Evolutionary conservation across 2,329 filamentous ascomycete genomes (phyloP), one percentile per base, ranked within the genome.

Genomic region (Geosmithia morbida): DNA sequence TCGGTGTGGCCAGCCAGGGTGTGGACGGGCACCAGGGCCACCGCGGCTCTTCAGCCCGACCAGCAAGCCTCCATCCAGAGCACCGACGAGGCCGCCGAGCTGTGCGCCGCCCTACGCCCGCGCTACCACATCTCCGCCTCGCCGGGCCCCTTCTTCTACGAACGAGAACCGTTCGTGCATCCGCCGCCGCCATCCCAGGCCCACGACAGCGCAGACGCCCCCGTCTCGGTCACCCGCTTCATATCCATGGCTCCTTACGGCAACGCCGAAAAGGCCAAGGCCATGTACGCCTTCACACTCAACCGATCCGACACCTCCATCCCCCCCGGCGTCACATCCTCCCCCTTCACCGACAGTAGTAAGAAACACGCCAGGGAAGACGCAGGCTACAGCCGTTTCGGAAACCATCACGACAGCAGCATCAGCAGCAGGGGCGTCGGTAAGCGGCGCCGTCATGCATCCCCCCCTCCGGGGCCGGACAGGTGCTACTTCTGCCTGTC

Each of bases 401-500:
- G 68, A 47, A 65, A 62, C 13, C 64, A 65, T 37, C 64, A 68
- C 30, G 61, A 67, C 40, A 62, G 67, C 42, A 65, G 69, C 13
- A 63, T 66, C 13, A 26, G 8, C 33, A 16, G 11, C 13, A 62
- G 66, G n/a, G n/a, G n/a, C n/a, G n/a, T n/a, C 42, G 74, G 72
- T 55, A 65, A 68, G 14, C 64, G 66, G 10, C 74, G 72, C 55
- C 69, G 70, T 14, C 66, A 66, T 2, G 48, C 64, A 61, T 57
- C 71, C 6, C 79, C 81, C 13, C 79, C 78, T 7, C 80, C 79
- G 0, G 79, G 81, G 0, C 87, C 87, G 2, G 81, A 83, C 46
- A 76, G 83, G 57, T 98, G 92, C 66, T 98, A 92, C 70, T 97
- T 98, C 69, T 98, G 92, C 60, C 74, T 98, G 11, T 89, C 87